Percentiles rank a stretch among this genome's conserved stretches.
Conservation (phyloP, 2,329 filamentous ascomycete genomes). For the Penicillium sclerotiorum region DNA sequence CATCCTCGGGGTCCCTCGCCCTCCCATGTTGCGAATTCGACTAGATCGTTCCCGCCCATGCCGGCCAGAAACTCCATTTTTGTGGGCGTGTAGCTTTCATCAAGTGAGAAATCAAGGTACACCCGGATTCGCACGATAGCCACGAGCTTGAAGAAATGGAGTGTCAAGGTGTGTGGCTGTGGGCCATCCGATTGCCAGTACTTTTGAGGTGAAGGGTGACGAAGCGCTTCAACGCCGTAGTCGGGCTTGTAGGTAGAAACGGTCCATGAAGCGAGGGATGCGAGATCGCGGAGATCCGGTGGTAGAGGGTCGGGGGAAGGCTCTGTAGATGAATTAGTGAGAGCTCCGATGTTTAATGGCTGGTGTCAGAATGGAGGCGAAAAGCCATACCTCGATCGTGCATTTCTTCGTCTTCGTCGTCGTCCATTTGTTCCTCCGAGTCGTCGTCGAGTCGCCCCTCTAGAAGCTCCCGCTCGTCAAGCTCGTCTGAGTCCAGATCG, state of each 20-base stretch:
- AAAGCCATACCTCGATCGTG: slow-evolving; percentile 35
- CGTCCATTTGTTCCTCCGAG: slow-evolving; percentile 23
- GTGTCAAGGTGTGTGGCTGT: slow-evolving; percentile 64
- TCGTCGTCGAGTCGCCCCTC: slow-evolving; percentile 25
- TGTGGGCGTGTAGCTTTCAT: slow-evolving; percentile 96
- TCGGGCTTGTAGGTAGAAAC: slow-evolving; percentile 65
- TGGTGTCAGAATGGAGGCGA: not conserved
- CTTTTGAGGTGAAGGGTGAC: slow-evolving; percentile 56
- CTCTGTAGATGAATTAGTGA: slow-evolving; percentile 25
- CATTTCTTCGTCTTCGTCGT: slow-evolving; percentile 38
- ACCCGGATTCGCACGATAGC: slow-evolving; percentile 54
- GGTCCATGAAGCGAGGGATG: slow-evolving; percentile 67
- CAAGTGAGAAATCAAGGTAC: slow-evolving; percentile 82
- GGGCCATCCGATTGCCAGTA: slow-evolving; percentile 71
- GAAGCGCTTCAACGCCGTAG: slow-evolving; percentile 62
- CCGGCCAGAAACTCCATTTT: slow-evolving; percentile 87
- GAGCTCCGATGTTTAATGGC: not conserved
- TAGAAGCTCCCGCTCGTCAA: slow-evolving; percentile 9
- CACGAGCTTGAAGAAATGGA: slow-evolving; percentile 63
- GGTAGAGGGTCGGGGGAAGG: slow-evolving; percentile 42
- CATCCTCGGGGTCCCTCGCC: slow-evolving; percentile 82
- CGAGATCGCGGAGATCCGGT: slow-evolving; percentile 61
- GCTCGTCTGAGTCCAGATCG: slow-evolving; percentile 16
- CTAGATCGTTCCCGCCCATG: slow-evolving; percentile 86
- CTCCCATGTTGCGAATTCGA: slow-evolving; percentile 80